These are phyloP conservation scores for Aplosporella prunicola DNA, from an alignment of 2,329 filamentous ascomycete genomes.

Conservation along the genomic window DNA sequence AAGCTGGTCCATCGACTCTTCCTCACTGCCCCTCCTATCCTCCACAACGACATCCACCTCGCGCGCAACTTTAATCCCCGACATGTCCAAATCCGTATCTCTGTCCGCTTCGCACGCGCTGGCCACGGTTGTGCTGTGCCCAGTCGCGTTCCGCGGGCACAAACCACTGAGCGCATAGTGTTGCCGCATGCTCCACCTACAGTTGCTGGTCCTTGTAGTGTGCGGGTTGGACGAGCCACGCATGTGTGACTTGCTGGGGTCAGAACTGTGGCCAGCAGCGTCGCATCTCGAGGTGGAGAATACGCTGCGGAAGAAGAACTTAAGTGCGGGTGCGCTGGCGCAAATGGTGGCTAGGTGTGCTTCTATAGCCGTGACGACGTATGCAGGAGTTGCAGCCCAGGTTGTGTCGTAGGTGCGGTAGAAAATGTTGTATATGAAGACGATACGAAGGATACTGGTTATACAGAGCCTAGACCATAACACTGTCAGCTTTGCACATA, in stretches of 20 bases:
- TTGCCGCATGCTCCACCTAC: no score
- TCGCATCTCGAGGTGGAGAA: no score
- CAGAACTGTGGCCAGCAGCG: no score
- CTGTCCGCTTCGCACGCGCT: no score
- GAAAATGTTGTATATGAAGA: conserved; percentile 26
- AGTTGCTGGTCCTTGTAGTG: no score
- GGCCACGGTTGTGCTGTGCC: no score
- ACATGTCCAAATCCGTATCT: not conserved
- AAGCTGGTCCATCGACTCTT: no score
- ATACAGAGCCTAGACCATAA: conserved; percentile 20
- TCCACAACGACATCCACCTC: conserved; percentile 2
- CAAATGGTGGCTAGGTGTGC: conserved; percentile 34
- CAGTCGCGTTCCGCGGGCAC: no score
- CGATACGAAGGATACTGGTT: conserved; percentile 28
- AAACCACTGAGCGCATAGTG: no score
- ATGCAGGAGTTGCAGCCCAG: conserved; percentile 30
- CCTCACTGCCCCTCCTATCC: conserved; percentile 1
- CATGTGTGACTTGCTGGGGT: no score
- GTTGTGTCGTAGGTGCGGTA: conserved; percentile 31
- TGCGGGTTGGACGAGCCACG: no score
- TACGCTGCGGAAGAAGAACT: conserved; percentile 30
- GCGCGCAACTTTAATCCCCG: conserved; percentile 4
- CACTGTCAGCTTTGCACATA: not conserved
- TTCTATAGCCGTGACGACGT: conserved; percentile 34
- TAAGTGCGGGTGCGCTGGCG: conserved; percentile 34